Evolutionary conservation across 768 basidiomycete species (phyloP).

Genomic region (Boletus huronensis): DNA sequence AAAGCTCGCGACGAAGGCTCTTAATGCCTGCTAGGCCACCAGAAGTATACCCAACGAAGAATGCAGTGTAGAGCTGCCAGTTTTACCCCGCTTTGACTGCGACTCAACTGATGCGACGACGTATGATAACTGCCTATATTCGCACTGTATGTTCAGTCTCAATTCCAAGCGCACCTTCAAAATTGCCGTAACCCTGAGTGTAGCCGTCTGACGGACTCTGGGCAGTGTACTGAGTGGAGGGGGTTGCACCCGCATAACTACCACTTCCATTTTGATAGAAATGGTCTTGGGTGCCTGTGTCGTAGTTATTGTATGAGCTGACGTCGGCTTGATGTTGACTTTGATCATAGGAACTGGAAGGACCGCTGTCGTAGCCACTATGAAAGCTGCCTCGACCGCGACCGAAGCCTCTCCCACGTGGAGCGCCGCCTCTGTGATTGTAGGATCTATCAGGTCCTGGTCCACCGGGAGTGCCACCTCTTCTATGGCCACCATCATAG

Average conservation of each 20-base stretch:
- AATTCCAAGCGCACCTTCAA: conserved; percentile 86
- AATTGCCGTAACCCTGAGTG: conserved; percentile 59
- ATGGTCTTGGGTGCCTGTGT: conserved; percentile 49
- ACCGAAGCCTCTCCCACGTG: conserved; percentile 46
- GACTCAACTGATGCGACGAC: conserved; percentile 36
- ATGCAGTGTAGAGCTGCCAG: conserved; percentile 33
- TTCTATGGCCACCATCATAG: conserved; percentile 58
- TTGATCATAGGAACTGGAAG: conserved; percentile 64
- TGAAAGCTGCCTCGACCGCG: conserved; percentile 56
- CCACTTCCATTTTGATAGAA: conserved; percentile 72
- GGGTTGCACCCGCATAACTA: conserved; percentile 48
- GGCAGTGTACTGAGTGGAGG: conserved; percentile 51
- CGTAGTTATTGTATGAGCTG: conserved; percentile 70
- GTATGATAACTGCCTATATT: conserved; percentile 39
- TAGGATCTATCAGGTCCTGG: conserved; percentile 70
- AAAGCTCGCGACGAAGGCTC: conserved; percentile 42
- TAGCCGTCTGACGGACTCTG: conserved; percentile 45
- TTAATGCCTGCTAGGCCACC: conserved; percentile 29
- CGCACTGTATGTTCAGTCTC: conserved; percentile 50
- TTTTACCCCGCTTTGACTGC: conserved; percentile 52
- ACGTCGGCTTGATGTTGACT: conserved; percentile 56
- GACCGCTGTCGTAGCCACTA: conserved; percentile 52
- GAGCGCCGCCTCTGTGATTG: conserved; percentile 58
- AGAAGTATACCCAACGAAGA: conserved; percentile 21
- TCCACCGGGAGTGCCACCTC: conserved; percentile 63